Evolutionary conservation across 2,329 filamentous ascomycete species (phyloP).

Genomic region (Colletotrichum gigasporum): DNA sequence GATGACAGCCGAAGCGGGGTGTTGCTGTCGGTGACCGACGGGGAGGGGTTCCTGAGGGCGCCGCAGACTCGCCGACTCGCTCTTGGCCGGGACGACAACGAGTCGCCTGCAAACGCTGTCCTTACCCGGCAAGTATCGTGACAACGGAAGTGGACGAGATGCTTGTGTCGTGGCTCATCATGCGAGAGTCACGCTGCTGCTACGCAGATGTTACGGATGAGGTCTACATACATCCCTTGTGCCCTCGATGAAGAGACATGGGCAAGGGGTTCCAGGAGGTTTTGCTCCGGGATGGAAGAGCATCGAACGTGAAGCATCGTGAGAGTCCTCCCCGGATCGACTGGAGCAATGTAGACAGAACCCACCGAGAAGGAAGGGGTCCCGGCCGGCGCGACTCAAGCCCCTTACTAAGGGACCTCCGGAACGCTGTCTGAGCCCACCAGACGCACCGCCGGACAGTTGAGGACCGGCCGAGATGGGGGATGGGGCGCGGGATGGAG

Average conservation of each 20-base stretch:
- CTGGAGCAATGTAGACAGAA: background rate
- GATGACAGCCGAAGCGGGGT: background rate
- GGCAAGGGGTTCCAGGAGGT: background rate
- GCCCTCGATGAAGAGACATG: background rate
- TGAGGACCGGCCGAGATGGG: background rate
- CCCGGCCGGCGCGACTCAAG: conserved; percentile 5
- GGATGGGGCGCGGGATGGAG: background rate
- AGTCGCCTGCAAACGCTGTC: background rate
- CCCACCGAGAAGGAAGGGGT: background rate
- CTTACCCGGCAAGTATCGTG: background rate
- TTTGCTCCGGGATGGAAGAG: conserved; percentile 10
- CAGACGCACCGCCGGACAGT: background rate
- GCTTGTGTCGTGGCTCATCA: background rate
- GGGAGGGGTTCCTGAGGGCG: too few species aligned
- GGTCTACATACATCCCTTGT: background rate
- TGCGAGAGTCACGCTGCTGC: background rate
- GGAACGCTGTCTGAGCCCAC: background rate
- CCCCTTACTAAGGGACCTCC: background rate
- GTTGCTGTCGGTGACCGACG: background rate
- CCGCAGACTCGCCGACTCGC: background rate
- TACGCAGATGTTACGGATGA: conserved; percentile 17
- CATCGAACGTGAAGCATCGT: conserved; percentile 9
- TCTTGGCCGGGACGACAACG: background rate
- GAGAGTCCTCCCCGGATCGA: background rate
- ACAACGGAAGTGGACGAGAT: conserved; percentile 7